phyloP scores from a whole-genome alignment of 2,329 filamentous ascomycete species.

The Elsinoe perseae region DNA sequence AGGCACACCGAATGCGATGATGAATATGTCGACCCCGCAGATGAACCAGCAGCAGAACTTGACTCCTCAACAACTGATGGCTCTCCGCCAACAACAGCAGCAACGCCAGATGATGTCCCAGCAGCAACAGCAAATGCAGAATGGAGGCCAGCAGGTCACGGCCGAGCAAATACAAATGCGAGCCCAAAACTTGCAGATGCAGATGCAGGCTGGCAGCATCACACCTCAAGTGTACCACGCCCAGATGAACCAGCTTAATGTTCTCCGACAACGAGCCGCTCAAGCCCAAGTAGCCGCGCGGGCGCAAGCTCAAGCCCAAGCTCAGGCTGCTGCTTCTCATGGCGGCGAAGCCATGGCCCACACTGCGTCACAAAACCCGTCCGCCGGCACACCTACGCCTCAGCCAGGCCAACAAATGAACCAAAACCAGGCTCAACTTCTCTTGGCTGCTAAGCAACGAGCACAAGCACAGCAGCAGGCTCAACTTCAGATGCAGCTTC shows the following conservation, averaged over 20 bases:
- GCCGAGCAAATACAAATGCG: slow-evolving; percentile 24
- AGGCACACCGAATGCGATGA: slow-evolving; percentile 25
- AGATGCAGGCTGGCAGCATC: neutral
- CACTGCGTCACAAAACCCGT: slow-evolving; percentile 4
- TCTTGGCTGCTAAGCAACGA: neutral
- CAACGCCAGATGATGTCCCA: slow-evolving; percentile 28
- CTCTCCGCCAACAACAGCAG: slow-evolving; percentile 23
- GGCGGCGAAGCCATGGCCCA: slow-evolving; percentile 10
- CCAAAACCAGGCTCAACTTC: neutral
- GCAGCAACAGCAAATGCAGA: slow-evolving; percentile 29
- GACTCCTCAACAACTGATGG: slow-evolving; percentile 23
- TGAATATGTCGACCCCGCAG: slow-evolving; percentile 23
- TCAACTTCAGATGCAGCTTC: slow-evolving; percentile 7
- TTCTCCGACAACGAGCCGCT: neutral
- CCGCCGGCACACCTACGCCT: neutral
- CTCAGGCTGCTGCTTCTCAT: neutral
- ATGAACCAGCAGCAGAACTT: slow-evolving; percentile 24
- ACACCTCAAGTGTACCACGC: slow-evolving; percentile 15
- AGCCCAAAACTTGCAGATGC: slow-evolving; percentile 18
- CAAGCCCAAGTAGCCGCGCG: neutral
- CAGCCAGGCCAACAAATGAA: neutral
- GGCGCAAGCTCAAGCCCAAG: neutral
- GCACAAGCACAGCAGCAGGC: slow-evolving; percentile 11
- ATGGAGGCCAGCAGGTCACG: slow-evolving; percentile 21
- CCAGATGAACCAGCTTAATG: slow-evolving; percentile 14